Conservation (phyloP, 768 basidiomycete species). For the Mycena galopus region DNA sequence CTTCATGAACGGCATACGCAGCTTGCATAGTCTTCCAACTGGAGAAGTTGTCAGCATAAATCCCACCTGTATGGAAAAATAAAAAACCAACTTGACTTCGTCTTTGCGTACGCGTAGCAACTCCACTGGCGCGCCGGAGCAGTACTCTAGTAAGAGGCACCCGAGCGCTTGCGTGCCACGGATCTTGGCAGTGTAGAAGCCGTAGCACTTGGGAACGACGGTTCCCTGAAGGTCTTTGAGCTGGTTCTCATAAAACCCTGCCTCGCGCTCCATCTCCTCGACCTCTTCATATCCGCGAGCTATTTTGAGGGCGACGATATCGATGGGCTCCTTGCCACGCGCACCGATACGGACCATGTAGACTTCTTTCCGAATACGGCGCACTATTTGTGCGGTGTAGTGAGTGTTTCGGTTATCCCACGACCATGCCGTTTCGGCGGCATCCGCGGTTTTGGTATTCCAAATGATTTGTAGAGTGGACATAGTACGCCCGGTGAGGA, state of each 20-base stretch:
- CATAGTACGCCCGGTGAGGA: conserved; percentile 35
- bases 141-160: conserved; percentile 56
- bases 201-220: conserved; percentile 54
- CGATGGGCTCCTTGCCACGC: conserved; percentile 31
- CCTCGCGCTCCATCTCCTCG: conserved; percentile 47
- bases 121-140: conserved; percentile 36
- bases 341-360: conserved; percentile 41
- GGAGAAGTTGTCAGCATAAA: background rate
- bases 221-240: conserved; percentile 52
- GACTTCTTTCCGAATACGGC: conserved; percentile 37
- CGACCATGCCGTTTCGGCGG: conserved; percentile 40
- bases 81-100: conserved; percentile 40
- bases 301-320: conserved; percentile 50
- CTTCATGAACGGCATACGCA: conserved; percentile 51
- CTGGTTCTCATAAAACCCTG: conserved; percentile 48
- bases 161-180: conserved; percentile 43
- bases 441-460: conserved; percentile 30
- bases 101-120: conserved; percentile 30
- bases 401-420: conserved; percentile 40
- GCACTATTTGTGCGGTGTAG: conserved; percentile 40
- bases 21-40: conserved; percentile 51
- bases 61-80: background rate
- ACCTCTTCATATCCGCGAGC: conserved; percentile 43
- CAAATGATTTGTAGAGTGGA: conserved; percentile 46
- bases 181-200: conserved; percentile 49